Conservation (phyloP, 2,329 filamentous ascomycete species). For the Nakataea oryzae region DNA sequence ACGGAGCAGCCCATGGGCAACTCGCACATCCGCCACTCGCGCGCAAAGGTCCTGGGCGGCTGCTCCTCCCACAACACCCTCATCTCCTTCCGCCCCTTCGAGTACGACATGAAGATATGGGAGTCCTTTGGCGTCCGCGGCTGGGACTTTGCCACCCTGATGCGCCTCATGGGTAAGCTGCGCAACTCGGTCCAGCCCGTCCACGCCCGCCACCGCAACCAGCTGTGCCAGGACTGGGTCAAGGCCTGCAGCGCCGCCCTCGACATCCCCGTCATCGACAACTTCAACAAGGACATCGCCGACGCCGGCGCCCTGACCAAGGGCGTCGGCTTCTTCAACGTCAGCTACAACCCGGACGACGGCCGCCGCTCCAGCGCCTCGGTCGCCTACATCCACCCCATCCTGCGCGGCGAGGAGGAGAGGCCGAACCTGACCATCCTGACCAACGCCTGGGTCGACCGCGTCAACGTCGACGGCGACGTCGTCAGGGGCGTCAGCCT, state of each 20-base stretch:
- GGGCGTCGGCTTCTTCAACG: constrained; percentile 81
- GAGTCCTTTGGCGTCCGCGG: constrained; percentile 70
- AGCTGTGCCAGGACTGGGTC: constrained; percentile 87
- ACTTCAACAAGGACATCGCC: constrained; percentile 81
- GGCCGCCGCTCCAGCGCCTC: constrained; percentile 76
- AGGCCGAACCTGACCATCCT: constrained; percentile 76
- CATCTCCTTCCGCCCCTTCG: constrained; percentile 85
- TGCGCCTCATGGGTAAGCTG: constrained; percentile 69
- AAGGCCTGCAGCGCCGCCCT: constrained; percentile 68
- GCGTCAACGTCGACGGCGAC: constrained; percentile 61
- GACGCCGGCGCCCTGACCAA: constrained; percentile 61
- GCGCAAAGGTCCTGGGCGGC: constrained; percentile 83
- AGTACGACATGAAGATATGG: constrained; percentile 82
- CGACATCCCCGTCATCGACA: constrained; percentile 68
- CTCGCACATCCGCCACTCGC: constrained; percentile 83
- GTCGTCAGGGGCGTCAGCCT: constrained; percentile 66
- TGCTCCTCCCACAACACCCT: constrained; percentile 92
- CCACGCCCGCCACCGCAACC: constrained; percentile 74
- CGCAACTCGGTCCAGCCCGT: constrained; percentile 88
- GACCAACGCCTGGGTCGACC: constrained; percentile 80
- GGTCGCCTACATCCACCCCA: constrained; percentile 88
- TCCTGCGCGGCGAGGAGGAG: constrained; percentile 72
- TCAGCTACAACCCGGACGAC: constrained; percentile 84
- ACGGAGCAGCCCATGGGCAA: constrained; percentile 86
- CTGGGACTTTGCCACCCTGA: constrained; percentile 82